A percentile compares a stretch with the other conserved stretches of the same genome.
phyloP scores from a whole-genome alignment of 2,329 filamentous ascomycete genomes.

The Phoma sp. region DNA sequence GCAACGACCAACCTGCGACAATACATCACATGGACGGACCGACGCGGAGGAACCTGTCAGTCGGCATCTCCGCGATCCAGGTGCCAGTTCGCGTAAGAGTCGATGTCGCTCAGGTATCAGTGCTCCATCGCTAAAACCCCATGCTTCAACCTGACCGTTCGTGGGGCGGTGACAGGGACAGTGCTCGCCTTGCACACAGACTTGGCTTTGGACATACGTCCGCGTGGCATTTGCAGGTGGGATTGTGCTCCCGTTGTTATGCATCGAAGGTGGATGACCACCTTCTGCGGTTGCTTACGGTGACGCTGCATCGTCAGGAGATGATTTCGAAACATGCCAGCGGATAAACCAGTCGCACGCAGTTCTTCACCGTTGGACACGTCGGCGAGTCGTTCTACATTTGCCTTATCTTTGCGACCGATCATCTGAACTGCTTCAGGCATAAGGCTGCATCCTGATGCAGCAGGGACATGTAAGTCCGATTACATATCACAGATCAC shows the following conservation, averaged over 20 bases:
- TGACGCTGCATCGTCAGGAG: constrained; percentile 16
- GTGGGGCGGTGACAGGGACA: constrained; percentile 1
- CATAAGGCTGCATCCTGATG: constrained; percentile 9
- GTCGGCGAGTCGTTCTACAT: constrained; percentile 3
- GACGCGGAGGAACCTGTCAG: constrained; percentile 22
- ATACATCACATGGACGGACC: constrained; percentile 12
- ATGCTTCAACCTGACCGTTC: constrained; percentile 16
- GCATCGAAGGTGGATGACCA: constrained; percentile 11
- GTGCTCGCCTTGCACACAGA: constrained; percentile 13
- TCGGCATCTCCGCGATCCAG: constrained; percentile 13
- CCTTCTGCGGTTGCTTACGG: constrained; percentile 12
- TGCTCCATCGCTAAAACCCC: constrained; percentile 19
- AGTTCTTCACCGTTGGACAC: background rate
- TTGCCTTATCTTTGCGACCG: constrained; percentile 4
- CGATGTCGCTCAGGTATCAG: constrained; percentile 21
- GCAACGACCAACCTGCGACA: constrained; percentile 5
- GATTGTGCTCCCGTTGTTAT: constrained; percentile 7
- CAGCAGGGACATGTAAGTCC: constrained; percentile 4
- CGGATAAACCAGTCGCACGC: background rate
- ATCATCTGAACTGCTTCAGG: background rate
- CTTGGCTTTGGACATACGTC: constrained; percentile 11
- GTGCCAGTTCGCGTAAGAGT: constrained; percentile 5
- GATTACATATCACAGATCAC: background rate
- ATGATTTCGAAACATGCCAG: constrained; percentile 11
- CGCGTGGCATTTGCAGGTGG: constrained; percentile 8